Percentiles rank a stretch among this genome's conserved stretches.
Evolutionary conservation across 495 filamentous ascomycete species (phyloP).

Genomic region (Pyrenopolyporus hunteri): DNA sequence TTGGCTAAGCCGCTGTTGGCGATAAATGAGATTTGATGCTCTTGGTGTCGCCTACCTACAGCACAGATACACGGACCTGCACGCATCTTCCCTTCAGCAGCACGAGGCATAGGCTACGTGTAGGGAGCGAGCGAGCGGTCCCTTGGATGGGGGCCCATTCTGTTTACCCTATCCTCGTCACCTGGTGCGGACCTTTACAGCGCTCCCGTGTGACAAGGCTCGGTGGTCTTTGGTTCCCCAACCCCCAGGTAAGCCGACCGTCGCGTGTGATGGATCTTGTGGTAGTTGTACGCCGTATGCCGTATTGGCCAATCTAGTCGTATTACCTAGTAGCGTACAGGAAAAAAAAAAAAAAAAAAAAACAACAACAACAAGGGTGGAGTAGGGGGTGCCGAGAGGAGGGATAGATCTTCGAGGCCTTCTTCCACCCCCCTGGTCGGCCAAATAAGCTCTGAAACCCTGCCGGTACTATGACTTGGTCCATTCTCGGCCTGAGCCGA

Average conservation of each 20-base stretch:
- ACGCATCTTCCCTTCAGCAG: conserved; percentile 32
- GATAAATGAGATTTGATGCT: conserved; percentile 30
- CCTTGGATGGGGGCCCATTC: background rate
- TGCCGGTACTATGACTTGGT: conserved; percentile 39
- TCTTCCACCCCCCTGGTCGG: conserved; percentile 25
- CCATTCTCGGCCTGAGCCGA: conserved; percentile 46
- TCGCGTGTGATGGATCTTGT: conserved; percentile 24
- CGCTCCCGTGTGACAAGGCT: conserved; percentile 14
- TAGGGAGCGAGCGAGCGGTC: conserved; percentile 9
- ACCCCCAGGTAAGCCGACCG: background rate
- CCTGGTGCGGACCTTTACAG: conserved; percentile 21
- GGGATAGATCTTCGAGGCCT: conserved; percentile 30
- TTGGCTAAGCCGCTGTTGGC: conserved; percentile 38
- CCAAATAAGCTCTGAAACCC: conserved; percentile 44
- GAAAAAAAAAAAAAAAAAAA: conserved; percentile 4
- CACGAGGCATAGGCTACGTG: no score
- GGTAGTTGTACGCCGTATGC: no score
- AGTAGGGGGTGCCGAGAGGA: conserved; percentile 12
- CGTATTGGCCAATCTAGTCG: conserved; percentile 10
- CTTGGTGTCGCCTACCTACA: conserved; percentile 38
- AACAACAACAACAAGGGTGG: conserved; percentile 9
- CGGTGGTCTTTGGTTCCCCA: conserved; percentile 10
- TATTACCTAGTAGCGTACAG: conserved; percentile 1
- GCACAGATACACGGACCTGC: conserved; percentile 19
- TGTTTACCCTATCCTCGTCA: conserved; percentile 3